Conservation (phyloP, 2,329 filamentous ascomycete species). For the Didymella arachidicola region DNA sequence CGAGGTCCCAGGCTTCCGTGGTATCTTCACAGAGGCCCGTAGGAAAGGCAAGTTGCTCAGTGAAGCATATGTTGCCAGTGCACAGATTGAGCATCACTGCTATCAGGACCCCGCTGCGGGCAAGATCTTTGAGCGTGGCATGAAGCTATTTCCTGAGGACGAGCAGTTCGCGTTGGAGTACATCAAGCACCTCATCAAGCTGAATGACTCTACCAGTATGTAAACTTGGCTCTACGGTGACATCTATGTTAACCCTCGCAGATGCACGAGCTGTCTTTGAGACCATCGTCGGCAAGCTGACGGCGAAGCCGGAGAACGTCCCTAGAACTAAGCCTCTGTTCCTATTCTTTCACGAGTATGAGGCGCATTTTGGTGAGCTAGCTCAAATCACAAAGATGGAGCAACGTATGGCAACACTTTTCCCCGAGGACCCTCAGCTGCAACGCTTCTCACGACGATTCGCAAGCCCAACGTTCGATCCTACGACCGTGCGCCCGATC, state of each 20-base stretch:
- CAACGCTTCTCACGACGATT: slow-evolving; percentile 79
- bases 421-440: slow-evolving; percentile 82
- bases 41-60: slow-evolving; percentile 87
- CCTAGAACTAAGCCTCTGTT: slow-evolving; percentile 85
- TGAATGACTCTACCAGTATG: slow-evolving; percentile 92
- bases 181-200: slow-evolving; percentile 89
- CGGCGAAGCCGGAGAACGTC: slow-evolving; percentile 76
- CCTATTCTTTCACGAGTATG: slow-evolving; percentile 91
- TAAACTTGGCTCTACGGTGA: slow-evolving; percentile 30
- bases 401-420: slow-evolving; percentile 91
- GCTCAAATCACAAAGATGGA: slow-evolving; percentile 91
- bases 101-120: slow-evolving; percentile 93
- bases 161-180: slow-evolving; percentile 95
- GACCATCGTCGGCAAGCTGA: slow-evolving; percentile 84
- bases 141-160: slow-evolving; percentile 92
- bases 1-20: slow-evolving; percentile 77
- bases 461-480: slow-evolving; percentile 73
- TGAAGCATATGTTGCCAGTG: slow-evolving; percentile 93
- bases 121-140: slow-evolving; percentile 94
- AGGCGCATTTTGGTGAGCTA: slow-evolving; percentile 92
- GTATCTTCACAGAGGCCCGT: slow-evolving; percentile 88
- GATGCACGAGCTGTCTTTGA: slow-evolving; percentile 97
- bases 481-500: slow-evolving; percentile 80
- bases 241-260: slow-evolving; percentile 47
- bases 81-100: slow-evolving; percentile 91